These are phyloP conservation scores for Podila clonocystis DNA, from an alignment of 192 early-diverging fungal genomes.

Conservation along the genomic window DNA sequence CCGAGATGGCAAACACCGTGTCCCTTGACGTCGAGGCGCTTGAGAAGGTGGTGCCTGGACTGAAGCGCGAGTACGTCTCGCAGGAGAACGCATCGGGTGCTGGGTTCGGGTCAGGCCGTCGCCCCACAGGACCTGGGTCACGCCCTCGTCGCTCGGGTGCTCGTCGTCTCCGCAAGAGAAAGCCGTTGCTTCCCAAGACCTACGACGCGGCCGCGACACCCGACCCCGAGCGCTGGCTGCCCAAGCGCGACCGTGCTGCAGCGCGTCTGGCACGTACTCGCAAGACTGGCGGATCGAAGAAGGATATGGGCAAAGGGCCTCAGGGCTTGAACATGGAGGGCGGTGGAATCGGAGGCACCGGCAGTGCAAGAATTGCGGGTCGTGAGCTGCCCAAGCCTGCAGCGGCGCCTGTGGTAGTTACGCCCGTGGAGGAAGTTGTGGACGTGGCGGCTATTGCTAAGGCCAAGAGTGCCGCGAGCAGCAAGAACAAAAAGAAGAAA, in stretches of 20 bases:
- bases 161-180: constrained; percentile 63
- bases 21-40: constrained; percentile 64
- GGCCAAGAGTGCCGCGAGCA: constrained; percentile 21
- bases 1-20: constrained; percentile 35
- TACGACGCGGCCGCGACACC: constrained; percentile 59
- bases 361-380: constrained; percentile 74
- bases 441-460: constrained; percentile 19
- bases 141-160: constrained; percentile 36
- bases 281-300: constrained; percentile 62
- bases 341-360: constrained; percentile 77
- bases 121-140: constrained; percentile 12
- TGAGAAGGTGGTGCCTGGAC: constrained; percentile 63
- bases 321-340: constrained; percentile 72
- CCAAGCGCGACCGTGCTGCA: constrained; percentile 69
- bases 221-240: constrained; percentile 80
- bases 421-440: constrained; percentile 11
- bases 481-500: constrained; percentile 57
- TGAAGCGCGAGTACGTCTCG: constrained; percentile 62
- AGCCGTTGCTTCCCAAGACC: constrained; percentile 65
- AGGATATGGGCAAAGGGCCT: constrained; percentile 62
- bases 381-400: constrained; percentile 28
- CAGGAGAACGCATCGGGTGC: constrained; percentile 5
- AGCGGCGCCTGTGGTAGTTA: background rate
- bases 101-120: constrained; percentile 12
- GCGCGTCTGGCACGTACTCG: constrained; percentile 63